A percentile compares a stretch with the other conserved stretches of the same genome.
phyloP scores from a whole-genome alignment of 441 rosid genomes.

The Pelargonium australe region DNA sequence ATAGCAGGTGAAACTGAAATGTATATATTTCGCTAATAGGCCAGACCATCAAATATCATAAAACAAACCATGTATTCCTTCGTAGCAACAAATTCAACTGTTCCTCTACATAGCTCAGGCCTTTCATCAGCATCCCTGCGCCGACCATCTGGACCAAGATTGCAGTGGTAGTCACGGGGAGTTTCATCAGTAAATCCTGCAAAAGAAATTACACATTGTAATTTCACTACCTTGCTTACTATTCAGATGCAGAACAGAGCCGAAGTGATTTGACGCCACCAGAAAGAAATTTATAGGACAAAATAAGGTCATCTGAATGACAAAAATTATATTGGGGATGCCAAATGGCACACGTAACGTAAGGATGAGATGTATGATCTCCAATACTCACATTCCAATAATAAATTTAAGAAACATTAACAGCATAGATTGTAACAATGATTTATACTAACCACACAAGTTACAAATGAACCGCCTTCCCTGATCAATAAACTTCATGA shows the following conservation, averaged over 20 bases:
- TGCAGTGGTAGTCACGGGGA: slow-evolving; percentile 92
- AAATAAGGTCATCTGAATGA: not conserved
- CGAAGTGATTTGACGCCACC: slow-evolving; percentile 4
- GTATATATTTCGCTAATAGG: not conserved
- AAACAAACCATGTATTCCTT: slow-evolving; percentile 80
- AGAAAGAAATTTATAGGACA: not conserved
- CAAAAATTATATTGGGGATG: slow-evolving; percentile 9
- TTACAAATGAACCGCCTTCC: slow-evolving; percentile 30
- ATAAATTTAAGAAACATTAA: not conserved
- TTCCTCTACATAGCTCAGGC: slow-evolving; percentile 91
- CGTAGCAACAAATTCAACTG: slow-evolving; percentile 86
- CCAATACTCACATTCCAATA: not conserved
- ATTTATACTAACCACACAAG: slow-evolving; percentile 25
- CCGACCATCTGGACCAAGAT: slow-evolving; percentile 95
- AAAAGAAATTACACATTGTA: slow-evolving; percentile 18
- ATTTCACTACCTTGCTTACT: slow-evolving; percentile 18
- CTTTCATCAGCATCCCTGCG: slow-evolving; percentile 97
- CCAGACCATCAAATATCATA: slow-evolving; percentile 17
- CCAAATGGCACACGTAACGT: not conserved
- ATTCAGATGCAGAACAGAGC: slow-evolving; percentile 6
- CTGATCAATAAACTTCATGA: slow-evolving; percentile 31
- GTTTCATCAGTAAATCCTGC: slow-evolving; percentile 86
- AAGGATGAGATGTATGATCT: not conserved
- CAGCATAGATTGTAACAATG: not conserved
- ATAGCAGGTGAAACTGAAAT: not conserved